phyloP scores from a whole-genome alignment of 495 filamentous ascomycete genomes.

The Penicillium herquei region DNA sequence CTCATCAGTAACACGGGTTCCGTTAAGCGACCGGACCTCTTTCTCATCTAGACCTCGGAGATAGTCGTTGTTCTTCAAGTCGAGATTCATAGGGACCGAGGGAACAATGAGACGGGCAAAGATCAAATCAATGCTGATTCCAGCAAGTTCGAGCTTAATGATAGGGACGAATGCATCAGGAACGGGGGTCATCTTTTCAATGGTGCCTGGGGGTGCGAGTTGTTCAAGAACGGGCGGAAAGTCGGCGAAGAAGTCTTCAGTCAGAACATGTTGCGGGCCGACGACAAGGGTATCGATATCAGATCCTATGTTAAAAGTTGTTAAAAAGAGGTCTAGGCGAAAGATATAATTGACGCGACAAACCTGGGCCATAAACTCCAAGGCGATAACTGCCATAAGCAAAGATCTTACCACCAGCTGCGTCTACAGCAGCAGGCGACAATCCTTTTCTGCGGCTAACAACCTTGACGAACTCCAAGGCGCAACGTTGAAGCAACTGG shows the following conservation, averaged over 20 bases:
- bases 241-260: constrained; percentile 86
- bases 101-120: constrained; percentile 75
- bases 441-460: constrained; percentile 76
- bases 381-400: constrained; percentile 93
- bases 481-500: constrained; percentile 69
- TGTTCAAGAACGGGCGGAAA: constrained; percentile 74
- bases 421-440: constrained; percentile 70
- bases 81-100: constrained; percentile 69
- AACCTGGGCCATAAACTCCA: constrained; percentile 87
- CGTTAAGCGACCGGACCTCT: constrained; percentile 86
- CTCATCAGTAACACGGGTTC: constrained; percentile 88
- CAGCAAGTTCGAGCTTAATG: constrained; percentile 88
- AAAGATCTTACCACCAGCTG: constrained; percentile 85
- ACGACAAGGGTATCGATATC: constrained; percentile 97
- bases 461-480: constrained; percentile 77
- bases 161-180: constrained; percentile 91
- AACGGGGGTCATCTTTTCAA: constrained; percentile 82
- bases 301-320: constrained; percentile 55
- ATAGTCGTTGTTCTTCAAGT: constrained; percentile 77
- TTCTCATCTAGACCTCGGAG: constrained; percentile 82
- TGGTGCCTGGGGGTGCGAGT: constrained; percentile 70
- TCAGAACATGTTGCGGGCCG: constrained; percentile 79
- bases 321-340: constrained; percentile 3
- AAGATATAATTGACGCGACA: constrained; percentile 6
- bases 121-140: constrained; percentile 92